These are phyloP conservation scores for Septoria petroselini DNA, from an alignment of 2,329 filamentous ascomycete species.

Conservation along the genomic window DNA sequence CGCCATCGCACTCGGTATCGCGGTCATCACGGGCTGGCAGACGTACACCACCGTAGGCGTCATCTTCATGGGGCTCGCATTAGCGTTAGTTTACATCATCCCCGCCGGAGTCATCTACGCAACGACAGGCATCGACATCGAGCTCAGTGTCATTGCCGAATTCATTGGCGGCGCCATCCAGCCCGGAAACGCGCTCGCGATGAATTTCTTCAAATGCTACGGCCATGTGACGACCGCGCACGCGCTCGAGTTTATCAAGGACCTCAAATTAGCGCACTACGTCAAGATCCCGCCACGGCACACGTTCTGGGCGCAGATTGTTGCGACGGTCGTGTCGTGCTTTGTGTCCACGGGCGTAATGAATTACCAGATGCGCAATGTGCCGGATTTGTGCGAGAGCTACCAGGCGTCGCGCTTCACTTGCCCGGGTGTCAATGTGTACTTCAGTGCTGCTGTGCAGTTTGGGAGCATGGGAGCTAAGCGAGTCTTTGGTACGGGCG, in stretches of 20 bases:
- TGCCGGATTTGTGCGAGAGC: slow-evolving; percentile 13
- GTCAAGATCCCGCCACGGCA: slow-evolving; percentile 79
- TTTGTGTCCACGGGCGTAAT: slow-evolving; percentile 43
- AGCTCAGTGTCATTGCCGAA: slow-evolving; percentile 54
- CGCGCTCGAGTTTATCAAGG: slow-evolving; percentile 81
- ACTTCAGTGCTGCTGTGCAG: slow-evolving; percentile 7
- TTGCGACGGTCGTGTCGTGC: slow-evolving; percentile 72
- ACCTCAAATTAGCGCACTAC: slow-evolving; percentile 81
- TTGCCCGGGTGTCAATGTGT: slow-evolving; percentile 12
- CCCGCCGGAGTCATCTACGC: slow-evolving; percentile 90
- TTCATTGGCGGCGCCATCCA: slow-evolving; percentile 81
- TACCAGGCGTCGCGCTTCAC: slow-evolving; percentile 6
- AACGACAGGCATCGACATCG: slow-evolving; percentile 63
- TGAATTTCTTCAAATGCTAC: slow-evolving; percentile 78
- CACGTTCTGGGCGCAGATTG: slow-evolving; percentile 71
- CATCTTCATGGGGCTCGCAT: slow-evolving; percentile 49
- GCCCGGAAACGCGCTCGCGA: slow-evolving; percentile 78
- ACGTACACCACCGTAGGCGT: slow-evolving; percentile 72
- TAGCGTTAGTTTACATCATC: slow-evolving; percentile 56
- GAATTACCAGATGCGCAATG: slow-evolving; percentile 59
- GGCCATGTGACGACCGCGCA: slow-evolving; percentile 50
- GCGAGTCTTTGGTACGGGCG: slow-evolving; percentile 5
- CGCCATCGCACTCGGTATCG: slow-evolving; percentile 19
- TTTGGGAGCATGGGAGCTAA: slow-evolving; percentile 7
- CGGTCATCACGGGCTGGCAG: slow-evolving; percentile 55